Evolutionary conservation across 2,329 filamentous ascomycete species (phyloP).

Genomic region (Aspergillus hiratsukae): DNA sequence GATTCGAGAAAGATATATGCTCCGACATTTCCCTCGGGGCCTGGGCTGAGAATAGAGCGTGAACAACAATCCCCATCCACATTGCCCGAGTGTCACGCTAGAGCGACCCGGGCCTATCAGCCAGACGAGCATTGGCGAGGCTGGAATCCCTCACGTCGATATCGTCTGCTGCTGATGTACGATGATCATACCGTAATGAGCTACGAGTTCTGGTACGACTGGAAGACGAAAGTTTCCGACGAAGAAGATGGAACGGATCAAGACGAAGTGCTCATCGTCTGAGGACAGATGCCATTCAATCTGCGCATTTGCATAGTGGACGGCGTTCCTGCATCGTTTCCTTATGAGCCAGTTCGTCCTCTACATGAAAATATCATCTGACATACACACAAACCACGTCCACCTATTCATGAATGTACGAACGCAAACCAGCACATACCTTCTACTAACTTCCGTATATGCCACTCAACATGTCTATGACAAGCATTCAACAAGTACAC

Average conservation of each 20-base stretch:
- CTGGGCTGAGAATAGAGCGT: not conserved
- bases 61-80: conserved; percentile 13
- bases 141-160: conserved; percentile 40
- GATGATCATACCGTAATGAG: conserved; percentile 53
- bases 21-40: not conserved
- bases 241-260: conserved; percentile 9
- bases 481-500: too few species aligned
- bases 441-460: not conserved
- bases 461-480: too few species aligned
- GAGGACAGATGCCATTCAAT: not conserved
- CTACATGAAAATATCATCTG: too few species aligned
- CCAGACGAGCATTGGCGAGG: conserved; percentile 37
- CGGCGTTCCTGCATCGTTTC: too few species aligned
- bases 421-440: not conserved
- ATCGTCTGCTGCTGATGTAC: conserved; percentile 54
- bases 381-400: not conserved
- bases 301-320: not conserved
- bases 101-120: conserved; percentile 27
- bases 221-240: conserved; percentile 19
- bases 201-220: conserved; percentile 54
- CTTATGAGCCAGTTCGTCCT: too few species aligned
- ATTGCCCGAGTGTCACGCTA: conserved; percentile 32
- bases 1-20: not conserved
- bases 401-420: not conserved
- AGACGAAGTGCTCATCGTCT: conserved; percentile 14